Evolutionary conservation across 108 stramenopile genomes (phyloP).

Genomic region (Pseudonitzschia multistriata): DNA sequence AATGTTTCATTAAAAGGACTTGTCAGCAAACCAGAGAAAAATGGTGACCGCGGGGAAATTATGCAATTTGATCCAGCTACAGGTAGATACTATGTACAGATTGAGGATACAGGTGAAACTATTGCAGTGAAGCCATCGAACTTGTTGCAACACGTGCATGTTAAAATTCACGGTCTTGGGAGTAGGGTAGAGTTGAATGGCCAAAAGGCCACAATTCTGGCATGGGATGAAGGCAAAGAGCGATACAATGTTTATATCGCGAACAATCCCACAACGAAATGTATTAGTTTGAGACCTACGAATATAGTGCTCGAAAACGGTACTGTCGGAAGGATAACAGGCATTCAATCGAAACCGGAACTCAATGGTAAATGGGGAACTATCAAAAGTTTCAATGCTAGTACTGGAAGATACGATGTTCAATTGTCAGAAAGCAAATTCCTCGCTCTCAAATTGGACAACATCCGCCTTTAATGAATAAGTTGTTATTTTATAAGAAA

Average conservation of each 20-base stretch:
- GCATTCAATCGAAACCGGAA: slow-evolving; percentile 74
- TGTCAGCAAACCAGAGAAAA: slow-evolving; percentile 63
- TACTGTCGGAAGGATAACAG: slow-evolving; percentile 67
- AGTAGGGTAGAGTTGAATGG: slow-evolving; percentile 80
- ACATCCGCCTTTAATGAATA: slow-evolving; percentile 69
- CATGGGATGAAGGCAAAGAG: slow-evolving; percentile 71
- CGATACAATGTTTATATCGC: slow-evolving; percentile 82
- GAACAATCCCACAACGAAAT: slow-evolving; percentile 53
- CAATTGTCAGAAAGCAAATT: slow-evolving; percentile 75
- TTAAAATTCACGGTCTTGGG: slow-evolving; percentile 69
- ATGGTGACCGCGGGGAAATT: slow-evolving; percentile 82
- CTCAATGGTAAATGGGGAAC: slow-evolving; percentile 87
- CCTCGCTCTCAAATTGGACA: slow-evolving; percentile 78
- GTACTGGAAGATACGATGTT: slow-evolving; percentile 78
- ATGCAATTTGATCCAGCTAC: slow-evolving; percentile 59
- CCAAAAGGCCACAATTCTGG: slow-evolving; percentile 72
- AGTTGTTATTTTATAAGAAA: too few species aligned
- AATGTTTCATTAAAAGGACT: slow-evolving; percentile 77
- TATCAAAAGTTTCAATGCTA: slow-evolving; percentile 69
- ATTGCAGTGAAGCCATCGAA: slow-evolving; percentile 80
- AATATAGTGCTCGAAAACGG: slow-evolving; percentile 79
- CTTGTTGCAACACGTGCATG: slow-evolving; percentile 83
- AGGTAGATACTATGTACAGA: slow-evolving; percentile 65
- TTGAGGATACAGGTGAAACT: slow-evolving; percentile 83
- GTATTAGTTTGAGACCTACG: slow-evolving; percentile 67